Evolutionary conservation across 371 early-diverging fungal genomes (phyloP).

Genomic region (Mortierella sp.): DNA sequence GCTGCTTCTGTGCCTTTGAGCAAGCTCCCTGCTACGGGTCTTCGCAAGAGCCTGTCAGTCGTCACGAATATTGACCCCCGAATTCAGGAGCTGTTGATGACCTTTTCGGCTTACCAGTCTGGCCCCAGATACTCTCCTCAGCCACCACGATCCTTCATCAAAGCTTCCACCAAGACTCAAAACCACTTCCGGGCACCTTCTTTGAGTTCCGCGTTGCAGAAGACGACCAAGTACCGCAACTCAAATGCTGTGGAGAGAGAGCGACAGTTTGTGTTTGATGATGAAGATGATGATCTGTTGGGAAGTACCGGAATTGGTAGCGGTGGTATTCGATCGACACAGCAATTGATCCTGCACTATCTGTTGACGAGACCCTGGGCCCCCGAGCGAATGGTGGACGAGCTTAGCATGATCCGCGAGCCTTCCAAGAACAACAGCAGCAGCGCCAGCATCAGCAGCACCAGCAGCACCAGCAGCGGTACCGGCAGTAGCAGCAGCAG

Average conservation of each 20-base stretch:
- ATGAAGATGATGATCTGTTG: constrained; percentile 55
- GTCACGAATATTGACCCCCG: constrained; percentile 58
- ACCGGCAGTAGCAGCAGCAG: background rate
- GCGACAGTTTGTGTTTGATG: constrained; percentile 46
- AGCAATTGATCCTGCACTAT: constrained; percentile 73
- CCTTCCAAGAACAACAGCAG: constrained; percentile 56
- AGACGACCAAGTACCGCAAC: constrained; percentile 63
- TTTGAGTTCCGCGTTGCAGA: constrained; percentile 62
- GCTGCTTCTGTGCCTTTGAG: constrained; percentile 6
- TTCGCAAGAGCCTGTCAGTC: constrained; percentile 31
- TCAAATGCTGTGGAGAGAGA: constrained; percentile 36
- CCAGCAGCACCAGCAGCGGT: background rate
- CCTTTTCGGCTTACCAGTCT: constrained; percentile 66
- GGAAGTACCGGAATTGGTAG: constrained; percentile 13
- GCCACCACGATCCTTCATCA: constrained; percentile 62
- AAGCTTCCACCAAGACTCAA: constrained; percentile 64
- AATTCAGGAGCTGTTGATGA: constrained; percentile 60
- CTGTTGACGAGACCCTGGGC: constrained; percentile 71
- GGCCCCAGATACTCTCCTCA: constrained; percentile 71
- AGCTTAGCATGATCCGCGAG: constrained; percentile 74
- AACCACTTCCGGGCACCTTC: constrained; percentile 57
- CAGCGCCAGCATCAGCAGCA: background rate
- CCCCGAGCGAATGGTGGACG: constrained; percentile 79
- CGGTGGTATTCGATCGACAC: constrained; percentile 40
- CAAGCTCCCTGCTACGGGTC: constrained; percentile 38